A percentile compares a stretch with the other conserved stretches of the same genome.
phyloP scores from a whole-genome alignment of 345 rosid genomes.

The Aegle marmelos region DNA sequence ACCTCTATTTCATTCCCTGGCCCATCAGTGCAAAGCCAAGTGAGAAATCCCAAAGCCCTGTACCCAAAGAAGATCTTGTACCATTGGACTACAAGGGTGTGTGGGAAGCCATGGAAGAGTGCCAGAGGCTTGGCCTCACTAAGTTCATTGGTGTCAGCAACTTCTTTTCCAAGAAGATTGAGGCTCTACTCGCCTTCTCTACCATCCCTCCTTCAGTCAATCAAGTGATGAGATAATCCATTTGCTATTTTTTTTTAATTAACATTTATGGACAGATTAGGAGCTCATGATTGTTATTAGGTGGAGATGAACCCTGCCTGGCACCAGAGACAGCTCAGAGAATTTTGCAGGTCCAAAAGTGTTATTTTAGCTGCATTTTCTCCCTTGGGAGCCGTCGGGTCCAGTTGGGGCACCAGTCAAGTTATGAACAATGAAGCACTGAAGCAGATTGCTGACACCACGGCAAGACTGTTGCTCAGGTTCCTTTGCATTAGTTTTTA shows the following conservation, averaged over 20 bases:
- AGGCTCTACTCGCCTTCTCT: constrained; percentile 6
- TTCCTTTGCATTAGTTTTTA: not conserved
- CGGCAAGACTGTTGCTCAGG: not conserved
- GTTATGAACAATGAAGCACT: not conserved
- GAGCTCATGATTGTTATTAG: not conserved
- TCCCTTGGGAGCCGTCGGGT: not conserved
- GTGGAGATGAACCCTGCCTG: not conserved
- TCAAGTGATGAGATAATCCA: constrained; percentile 18
- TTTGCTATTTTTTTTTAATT: not conserved
- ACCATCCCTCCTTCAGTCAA: constrained; percentile 25
- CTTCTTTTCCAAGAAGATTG: constrained; percentile 23
- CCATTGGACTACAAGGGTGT: constrained; percentile 16
- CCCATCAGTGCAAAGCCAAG: constrained; percentile 8
- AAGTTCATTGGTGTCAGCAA: constrained; percentile 24
- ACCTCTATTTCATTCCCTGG: constrained; percentile 16
- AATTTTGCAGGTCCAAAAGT: not conserved
- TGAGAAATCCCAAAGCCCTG: not conserved
- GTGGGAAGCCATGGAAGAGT: constrained; percentile 26
- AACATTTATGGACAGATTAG: not conserved
- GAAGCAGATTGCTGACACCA: not conserved
- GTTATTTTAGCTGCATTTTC: not conserved
- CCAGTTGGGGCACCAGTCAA: not conserved
- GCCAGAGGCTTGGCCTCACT: constrained; percentile 21
- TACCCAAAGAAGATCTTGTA: constrained; percentile 2
- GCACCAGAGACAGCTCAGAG: not conserved